phyloP scores from a whole-genome alignment of 306 rosid genomes.

The Prunus kanzakura region DNA sequence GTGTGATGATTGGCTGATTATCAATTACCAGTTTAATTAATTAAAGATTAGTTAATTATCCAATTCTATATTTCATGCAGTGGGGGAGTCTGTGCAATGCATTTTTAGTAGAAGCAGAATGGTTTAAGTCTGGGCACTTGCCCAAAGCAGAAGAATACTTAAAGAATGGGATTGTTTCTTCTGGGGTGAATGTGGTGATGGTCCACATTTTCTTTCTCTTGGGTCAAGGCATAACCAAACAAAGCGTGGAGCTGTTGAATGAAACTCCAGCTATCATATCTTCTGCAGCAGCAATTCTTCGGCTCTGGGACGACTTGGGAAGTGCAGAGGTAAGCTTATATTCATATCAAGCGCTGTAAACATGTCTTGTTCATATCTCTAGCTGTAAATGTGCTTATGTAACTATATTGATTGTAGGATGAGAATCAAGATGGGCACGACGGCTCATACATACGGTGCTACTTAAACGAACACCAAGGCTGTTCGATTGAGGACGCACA shows the following conservation, averaged over 20 bases:
- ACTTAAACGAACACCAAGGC: slow-evolving; percentile 16
- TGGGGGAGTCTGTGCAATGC: slow-evolving; percentile 60
- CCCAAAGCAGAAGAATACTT: slow-evolving; percentile 58
- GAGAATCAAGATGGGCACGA: slow-evolving; percentile 57
- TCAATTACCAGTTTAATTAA: not conserved
- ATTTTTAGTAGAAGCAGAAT: slow-evolving; percentile 61
- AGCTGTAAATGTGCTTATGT: not conserved
- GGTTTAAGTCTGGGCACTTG: slow-evolving; percentile 49
- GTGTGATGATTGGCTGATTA: not conserved
- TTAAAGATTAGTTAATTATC: not conserved
- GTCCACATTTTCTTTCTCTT: slow-evolving; percentile 54
- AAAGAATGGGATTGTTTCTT: slow-evolving; percentile 55
- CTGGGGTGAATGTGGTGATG: slow-evolving; percentile 49
- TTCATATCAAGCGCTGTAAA: not conserved
- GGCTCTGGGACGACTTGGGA: slow-evolving; percentile 84
- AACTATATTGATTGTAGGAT: slow-evolving; percentile 26
- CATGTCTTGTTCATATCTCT: not conserved
- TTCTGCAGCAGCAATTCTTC: slow-evolving; percentile 50
- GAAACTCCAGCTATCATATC: slow-evolving; percentile 34
- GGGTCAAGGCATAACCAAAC: slow-evolving; percentile 39
- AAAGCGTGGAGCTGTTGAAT: slow-evolving; percentile 37
- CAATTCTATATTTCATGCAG: slow-evolving; percentile 22
- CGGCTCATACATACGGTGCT: slow-evolving; percentile 40
- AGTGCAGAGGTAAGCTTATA: slow-evolving; percentile 40
- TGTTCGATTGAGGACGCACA: slow-evolving; percentile 13